Base-by-base conservation (phyloP, 208 protist genomes). In the Leptomonas seymouri region DNA sequence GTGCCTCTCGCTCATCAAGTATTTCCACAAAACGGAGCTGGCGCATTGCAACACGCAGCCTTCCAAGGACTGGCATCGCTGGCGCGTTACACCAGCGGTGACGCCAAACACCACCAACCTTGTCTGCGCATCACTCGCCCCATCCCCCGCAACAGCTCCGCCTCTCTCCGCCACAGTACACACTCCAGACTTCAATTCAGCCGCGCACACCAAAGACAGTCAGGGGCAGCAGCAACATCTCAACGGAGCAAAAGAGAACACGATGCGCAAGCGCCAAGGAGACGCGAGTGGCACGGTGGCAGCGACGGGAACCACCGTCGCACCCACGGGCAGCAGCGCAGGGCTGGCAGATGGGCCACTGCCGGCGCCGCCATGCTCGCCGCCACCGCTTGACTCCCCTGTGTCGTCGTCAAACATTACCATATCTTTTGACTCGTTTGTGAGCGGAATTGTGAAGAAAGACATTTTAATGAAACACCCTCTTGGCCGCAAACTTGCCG, bases 381-480 rank as follows among this genome's bases (percentile, higher is more conserved):
- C 16, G 30, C 34, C 34, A 55, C 14, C 48, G 27, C 48, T 36
- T 6, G 62, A 76, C 21, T 55, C 71, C 23, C 53, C 61, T 27
- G 41, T n/a, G 18, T 58, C 71, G 8, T 57, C 71, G 30, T 58
- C 53, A 4, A 57, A 30, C 21, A 63, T 84, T 34, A 77, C 75
- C 39, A 81, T 97, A 49, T 90, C 91, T 5, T 97, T 97, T 69
- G 85, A 94, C 65, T 85, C 81, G 44, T 97, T 97, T 63, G 85
- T 95, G 16, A 69, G 80, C 30, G 93, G 89, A 16, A 86, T 94
- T 21, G 79, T 91, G 20, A 82, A 90, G 46, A 81, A 82, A 12
- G 89, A 97, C 42, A 91, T 94, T 67, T 73, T 96, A 49, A 78
- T 94, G 36, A 81, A 84, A 46, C 91, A 96, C 74, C 89, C 91